Evolutionary conservation across 2,329 filamentous ascomycete genomes (phyloP).

Genomic region (Aureobasidium musti): DNA sequence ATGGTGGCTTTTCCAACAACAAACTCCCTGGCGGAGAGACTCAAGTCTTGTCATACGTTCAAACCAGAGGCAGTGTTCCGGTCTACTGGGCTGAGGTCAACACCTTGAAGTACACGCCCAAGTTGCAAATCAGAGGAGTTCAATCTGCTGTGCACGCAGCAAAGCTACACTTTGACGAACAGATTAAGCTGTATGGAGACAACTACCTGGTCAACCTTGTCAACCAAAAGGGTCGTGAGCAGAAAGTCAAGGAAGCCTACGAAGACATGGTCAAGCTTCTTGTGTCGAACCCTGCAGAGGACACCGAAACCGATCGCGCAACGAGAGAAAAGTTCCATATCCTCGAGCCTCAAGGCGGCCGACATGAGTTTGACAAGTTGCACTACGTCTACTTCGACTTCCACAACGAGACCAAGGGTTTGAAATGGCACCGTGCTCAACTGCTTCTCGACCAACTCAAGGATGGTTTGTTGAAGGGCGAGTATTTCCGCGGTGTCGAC

Average conservation of each 20-base stretch:
- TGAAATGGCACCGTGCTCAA: constrained; percentile 89
- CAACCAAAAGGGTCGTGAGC: constrained; percentile 91
- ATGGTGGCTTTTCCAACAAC: constrained; percentile 72
- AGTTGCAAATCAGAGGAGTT: constrained; percentile 80
- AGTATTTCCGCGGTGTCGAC: constrained; percentile 91
- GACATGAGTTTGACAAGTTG: constrained; percentile 73
- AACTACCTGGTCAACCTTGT: constrained; percentile 97
- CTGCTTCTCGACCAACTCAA: constrained; percentile 80
- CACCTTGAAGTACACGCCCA: constrained; percentile 86
- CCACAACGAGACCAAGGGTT: constrained; percentile 93
- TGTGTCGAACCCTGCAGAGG: constrained; percentile 67
- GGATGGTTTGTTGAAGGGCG: constrained; percentile 72
- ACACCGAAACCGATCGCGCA: constrained; percentile 60
- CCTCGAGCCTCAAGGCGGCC: constrained; percentile 64
- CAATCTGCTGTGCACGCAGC: constrained; percentile 79
- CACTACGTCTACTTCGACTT: constrained; percentile 99
- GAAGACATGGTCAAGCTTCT: constrained; percentile 83
- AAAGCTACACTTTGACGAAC: constrained; percentile 85
- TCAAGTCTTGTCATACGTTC: constrained; percentile 91
- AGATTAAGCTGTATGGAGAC: constrained; percentile 90
- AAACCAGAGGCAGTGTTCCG: constrained; percentile 93
- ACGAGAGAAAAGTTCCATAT: constrained; percentile 79
- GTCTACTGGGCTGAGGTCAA: constrained; percentile 98
- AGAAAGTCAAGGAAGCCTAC: constrained; percentile 87
- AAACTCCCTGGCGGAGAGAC: constrained; percentile 69